Percentiles rank a stretch among this genome's conserved stretches.
Evolutionary conservation across 352 stramenopile genomes (phyloP).

Genomic region (Globisporangium canariense): DNA sequence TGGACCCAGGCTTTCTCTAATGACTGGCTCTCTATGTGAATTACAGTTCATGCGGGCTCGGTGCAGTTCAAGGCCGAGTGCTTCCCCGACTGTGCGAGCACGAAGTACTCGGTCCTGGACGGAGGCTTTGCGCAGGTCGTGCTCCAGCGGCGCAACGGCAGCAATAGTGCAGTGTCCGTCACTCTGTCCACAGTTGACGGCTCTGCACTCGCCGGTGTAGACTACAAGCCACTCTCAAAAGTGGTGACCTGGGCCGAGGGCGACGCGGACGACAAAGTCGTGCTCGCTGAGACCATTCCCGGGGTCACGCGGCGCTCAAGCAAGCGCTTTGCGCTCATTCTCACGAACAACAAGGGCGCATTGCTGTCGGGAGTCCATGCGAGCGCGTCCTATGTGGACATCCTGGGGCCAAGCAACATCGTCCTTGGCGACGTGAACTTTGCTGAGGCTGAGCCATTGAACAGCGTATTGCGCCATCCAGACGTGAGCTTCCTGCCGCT

Average conservation of each 20-base stretch:
- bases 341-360: slow-evolving; percentile 28
- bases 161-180: slow-evolving; percentile 39
- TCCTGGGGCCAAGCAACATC: slow-evolving; percentile 38
- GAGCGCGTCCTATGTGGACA: slow-evolving; percentile 37
- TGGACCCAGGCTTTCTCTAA: neutral
- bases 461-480: slow-evolving; percentile 28
- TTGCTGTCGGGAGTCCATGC: slow-evolving; percentile 25
- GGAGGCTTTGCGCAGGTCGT: slow-evolving; percentile 45
- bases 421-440: slow-evolving; percentile 54
- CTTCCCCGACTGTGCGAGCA: slow-evolving; percentile 52
- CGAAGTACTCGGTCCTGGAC: slow-evolving; percentile 39
- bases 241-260: slow-evolving; percentile 48
- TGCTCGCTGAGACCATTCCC: slow-evolving; percentile 39
- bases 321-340: slow-evolving; percentile 34
- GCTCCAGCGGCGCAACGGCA: slow-evolving; percentile 57
- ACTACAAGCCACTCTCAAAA: slow-evolving; percentile 43
- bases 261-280: slow-evolving; percentile 40
- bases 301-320: slow-evolving; percentile 30
- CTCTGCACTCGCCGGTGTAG: slow-evolving; percentile 37
- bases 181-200: slow-evolving; percentile 40
- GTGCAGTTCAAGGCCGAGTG: slow-evolving; percentile 69
- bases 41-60: slow-evolving; percentile 30
- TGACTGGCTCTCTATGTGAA: neutral
- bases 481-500: slow-evolving; percentile 51
- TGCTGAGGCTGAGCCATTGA: slow-evolving; percentile 26